phyloP scores from a whole-genome alignment of 2,329 filamentous ascomycete species.

The Diplodia scrobiculata region DNA sequence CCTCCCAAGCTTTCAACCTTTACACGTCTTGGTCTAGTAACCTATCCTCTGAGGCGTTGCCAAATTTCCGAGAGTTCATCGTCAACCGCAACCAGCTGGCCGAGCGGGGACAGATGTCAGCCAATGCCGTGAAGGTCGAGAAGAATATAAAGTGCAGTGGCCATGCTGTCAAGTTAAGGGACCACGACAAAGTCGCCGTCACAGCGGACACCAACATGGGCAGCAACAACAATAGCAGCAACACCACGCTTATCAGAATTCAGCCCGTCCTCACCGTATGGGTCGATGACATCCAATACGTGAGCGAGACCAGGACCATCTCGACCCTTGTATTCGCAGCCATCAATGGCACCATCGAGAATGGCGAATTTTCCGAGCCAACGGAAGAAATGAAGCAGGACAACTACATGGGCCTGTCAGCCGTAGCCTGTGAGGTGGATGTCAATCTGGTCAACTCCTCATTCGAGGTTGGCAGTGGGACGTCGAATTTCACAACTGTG shows the following conservation, averaged over 20 bases:
- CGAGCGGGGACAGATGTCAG: slow-evolving; percentile 4
- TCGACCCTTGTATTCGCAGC: slow-evolving; percentile 25
- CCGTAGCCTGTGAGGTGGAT: slow-evolving; percentile 24
- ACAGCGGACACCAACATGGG: slow-evolving; percentile 1
- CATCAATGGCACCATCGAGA: slow-evolving; percentile 21
- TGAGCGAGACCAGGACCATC: slow-evolving; percentile 3
- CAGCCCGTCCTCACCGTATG: slow-evolving; percentile 26
- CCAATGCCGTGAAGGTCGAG: slow-evolving; percentile 16
- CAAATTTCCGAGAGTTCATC: slow-evolving; percentile 14
- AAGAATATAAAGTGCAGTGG: slow-evolving; percentile 15
- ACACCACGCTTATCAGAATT: slow-evolving; percentile 1
- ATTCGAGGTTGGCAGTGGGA: slow-evolving; percentile 3
- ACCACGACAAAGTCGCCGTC: slow-evolving; percentile 2
- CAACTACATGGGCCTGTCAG: background rate
- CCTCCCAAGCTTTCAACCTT: background rate
- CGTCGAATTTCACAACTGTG: background rate
- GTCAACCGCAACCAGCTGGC: slow-evolving; percentile 10
- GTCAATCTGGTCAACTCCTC: slow-evolving; percentile 8
- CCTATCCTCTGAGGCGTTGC: slow-evolving; percentile 17
- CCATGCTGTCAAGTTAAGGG: background rate
- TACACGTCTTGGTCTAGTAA: slow-evolving; percentile 23
- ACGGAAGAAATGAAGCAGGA: background rate
- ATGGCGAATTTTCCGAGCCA: background rate
- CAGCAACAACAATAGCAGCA: background rate
- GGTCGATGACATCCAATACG: slow-evolving; percentile 17